Base-by-base conservation (phyloP, 371 early-diverging fungal species). In the Batkoa obscura region DNA sequence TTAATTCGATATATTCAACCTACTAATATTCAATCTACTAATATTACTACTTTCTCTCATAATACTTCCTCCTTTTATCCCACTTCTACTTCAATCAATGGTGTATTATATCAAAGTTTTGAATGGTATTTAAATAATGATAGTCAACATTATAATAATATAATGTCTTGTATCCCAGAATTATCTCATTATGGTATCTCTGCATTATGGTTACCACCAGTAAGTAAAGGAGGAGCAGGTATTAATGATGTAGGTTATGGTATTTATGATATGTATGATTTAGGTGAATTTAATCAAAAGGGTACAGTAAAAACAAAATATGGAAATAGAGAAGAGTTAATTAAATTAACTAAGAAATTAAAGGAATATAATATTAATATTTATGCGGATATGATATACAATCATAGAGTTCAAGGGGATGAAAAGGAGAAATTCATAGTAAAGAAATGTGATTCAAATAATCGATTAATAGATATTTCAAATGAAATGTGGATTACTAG, bases 201-300 rank as follows among this genome's bases (percentile, higher is more conserved):
- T 33, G 50, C 54, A 10, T 23, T 62, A 4, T 62, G 62, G 63
- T 51, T 65, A 12, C 66, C 63, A 32, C 66, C 66, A 37, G 47
- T 58, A 3, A 50, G 60, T 0, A 65, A 62, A 49, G 66, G 60
- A 3, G 43, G 23, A 6, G 60, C 57, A 34, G 52, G 60, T 30
- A n/a, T n/a, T n/a, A 53, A 58, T 43, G 62, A 64, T 60, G 67
- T 67, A 12, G 68, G 67, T 2, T 68, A 68, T 48, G 68, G 61
- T 32, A 57, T 56, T 38, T 70, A 69, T 50, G 65, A 70, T 48
- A 51, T 68, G 33, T 71, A 66, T 67, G 71, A 71, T 42, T 47
- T 71, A 34, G 67, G 71, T 13, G 68, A 71, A 50, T 68, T 68
- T 56, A 62, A 71, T 33, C 67, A 68, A 43, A 68, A 71, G 48